A percentile compares a stretch with the other conserved stretches of the same genome.
These are phyloP conservation scores for Hsuehochloa calcarea DNA, from an alignment of 176 grass and related monocot species.

Conservation along the genomic window DNA sequence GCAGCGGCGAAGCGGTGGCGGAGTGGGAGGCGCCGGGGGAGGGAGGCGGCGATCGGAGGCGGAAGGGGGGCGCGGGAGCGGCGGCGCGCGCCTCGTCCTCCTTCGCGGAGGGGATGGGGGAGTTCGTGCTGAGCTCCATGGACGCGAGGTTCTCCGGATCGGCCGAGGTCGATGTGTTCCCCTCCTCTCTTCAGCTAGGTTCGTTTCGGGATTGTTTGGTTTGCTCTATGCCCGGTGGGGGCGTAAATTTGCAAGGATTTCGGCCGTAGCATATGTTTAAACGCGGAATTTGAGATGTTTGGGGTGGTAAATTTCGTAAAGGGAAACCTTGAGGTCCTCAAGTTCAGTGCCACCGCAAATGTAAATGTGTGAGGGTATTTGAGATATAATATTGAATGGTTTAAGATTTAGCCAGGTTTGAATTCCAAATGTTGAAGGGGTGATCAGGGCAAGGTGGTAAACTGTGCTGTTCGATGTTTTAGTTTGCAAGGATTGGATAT, in stretches of 20 bases:
- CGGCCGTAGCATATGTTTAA: neutral
- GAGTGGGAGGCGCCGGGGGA: conserved; percentile 37
- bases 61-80: conserved; percentile 28
- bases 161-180: conserved; percentile 26
- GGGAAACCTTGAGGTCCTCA: neutral
- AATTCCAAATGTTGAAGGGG: neutral
- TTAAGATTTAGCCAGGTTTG: neutral
- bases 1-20: conserved; percentile 34
- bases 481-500: neutral
- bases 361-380: neutral
- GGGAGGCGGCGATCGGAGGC: conserved; percentile 22
- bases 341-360: neutral
- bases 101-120: conserved; percentile 44
- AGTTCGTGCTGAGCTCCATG: conserved; percentile 62
- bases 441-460: neutral
- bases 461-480: neutral
- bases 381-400: neutral
- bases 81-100: conserved; percentile 32
- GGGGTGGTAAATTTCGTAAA: neutral
- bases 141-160: conserved; percentile 63
- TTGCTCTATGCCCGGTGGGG: neutral
- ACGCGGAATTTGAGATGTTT: neutral
- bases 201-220: neutral
- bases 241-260: neutral
- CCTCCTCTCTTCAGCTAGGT: conserved; percentile 38